phyloP scores from a whole-genome alignment of 2,329 filamentous ascomycete species.

The Myriosclerotinia duriaeana region DNA sequence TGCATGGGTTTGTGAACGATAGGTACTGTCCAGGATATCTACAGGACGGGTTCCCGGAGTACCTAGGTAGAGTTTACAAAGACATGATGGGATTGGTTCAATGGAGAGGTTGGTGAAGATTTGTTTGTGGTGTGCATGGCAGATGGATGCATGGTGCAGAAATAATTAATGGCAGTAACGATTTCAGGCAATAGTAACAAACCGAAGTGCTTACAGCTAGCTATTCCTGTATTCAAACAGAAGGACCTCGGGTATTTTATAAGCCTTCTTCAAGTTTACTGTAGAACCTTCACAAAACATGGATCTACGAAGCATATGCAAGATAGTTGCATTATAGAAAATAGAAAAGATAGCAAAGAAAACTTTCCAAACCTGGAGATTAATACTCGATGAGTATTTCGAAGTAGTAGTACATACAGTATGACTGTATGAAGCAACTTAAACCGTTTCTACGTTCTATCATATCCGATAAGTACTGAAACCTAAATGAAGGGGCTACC shows the following conservation, averaged over 20 bases:
- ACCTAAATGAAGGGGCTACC: constrained; percentile 12
- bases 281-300: not conserved
- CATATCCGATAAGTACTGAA: not conserved
- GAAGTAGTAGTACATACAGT: too few species aligned
- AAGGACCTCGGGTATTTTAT: not conserved
- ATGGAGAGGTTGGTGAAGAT: constrained; percentile 5
- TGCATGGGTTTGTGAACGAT: not conserved
- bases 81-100: not conserved
- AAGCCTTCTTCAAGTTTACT: not conserved
- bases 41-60: constrained; percentile 1
- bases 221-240: not conserved
- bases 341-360: not conserved
- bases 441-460: not conserved
- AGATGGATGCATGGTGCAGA: not conserved
- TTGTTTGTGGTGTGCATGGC: not conserved
- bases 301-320: not conserved
- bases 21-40: constrained; percentile 11
- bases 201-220: not conserved
- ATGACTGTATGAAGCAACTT: not conserved
- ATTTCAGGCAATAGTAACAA: constrained; percentile 4
- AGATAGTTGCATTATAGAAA: not conserved
- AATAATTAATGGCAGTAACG: constrained; percentile 6
- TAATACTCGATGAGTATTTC: not conserved
- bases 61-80: not conserved
- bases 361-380: not conserved